These are phyloP conservation scores for Eruca vesicaria DNA, from an alignment of 441 rosid species.

Conservation along the genomic window DNA sequence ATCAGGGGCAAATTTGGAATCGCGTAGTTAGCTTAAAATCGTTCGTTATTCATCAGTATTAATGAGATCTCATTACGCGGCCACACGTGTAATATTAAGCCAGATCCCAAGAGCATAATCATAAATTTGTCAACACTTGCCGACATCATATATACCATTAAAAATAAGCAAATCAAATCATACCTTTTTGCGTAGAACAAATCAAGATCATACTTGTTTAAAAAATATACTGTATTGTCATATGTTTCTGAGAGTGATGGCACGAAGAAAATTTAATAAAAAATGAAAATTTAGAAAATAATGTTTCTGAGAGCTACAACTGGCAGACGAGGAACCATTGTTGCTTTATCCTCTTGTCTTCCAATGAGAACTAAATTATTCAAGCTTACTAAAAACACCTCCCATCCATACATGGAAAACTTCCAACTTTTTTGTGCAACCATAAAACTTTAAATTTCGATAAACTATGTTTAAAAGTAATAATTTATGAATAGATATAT, in stretches of 20 bases:
- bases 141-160: constrained; percentile 13
- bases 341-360: neutral
- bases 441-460: too few species aligned
- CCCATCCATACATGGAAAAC: too few species aligned
- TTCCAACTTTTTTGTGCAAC: too few species aligned
- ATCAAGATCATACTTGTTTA: too few species aligned
- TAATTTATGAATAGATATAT: too few species aligned
- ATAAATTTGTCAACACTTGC: constrained; percentile 13
- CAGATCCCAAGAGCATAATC: neutral
- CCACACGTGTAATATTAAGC: constrained; percentile 18
- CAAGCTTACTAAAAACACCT: neutral
- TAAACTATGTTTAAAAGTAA: too few species aligned
- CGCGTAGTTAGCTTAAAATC: neutral
- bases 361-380: neutral
- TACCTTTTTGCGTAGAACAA: neutral
- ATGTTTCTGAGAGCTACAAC: neutral
- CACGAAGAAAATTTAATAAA: neutral
- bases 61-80: constrained; percentile 16
- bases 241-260: neutral
- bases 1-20: neutral
- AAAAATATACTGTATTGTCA: too few species aligned
- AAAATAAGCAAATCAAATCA: neutral
- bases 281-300: too few species aligned
- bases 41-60: constrained; percentile 13
- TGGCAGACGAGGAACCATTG: neutral